Evolutionary conservation across 192 early-diverging fungal genomes (phyloP).

Genomic region (Physocladia obscura): DNA sequence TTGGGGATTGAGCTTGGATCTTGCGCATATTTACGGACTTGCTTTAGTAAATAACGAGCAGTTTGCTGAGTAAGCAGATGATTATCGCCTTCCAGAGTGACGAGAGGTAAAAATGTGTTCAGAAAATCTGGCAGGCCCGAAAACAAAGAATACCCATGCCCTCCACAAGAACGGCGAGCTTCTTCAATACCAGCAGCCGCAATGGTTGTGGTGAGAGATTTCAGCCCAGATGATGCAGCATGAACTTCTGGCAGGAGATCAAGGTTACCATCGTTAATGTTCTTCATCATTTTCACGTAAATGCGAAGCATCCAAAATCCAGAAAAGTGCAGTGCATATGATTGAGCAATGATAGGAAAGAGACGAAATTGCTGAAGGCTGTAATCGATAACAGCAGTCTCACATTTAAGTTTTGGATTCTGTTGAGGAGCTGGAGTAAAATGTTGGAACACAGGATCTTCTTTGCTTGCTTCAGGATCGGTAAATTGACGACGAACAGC

Average conservation of each 20-base stretch:
- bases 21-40: conserved; percentile 55
- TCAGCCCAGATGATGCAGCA: conserved; percentile 86
- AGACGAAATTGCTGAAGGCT: conserved; percentile 92
- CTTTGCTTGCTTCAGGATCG: conserved; percentile 49
- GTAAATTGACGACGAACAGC: conserved; percentile 89
- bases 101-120: conserved; percentile 86
- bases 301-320: conserved; percentile 77
- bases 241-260: conserved; percentile 67
- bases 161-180: conserved; percentile 86
- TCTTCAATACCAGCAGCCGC: conserved; percentile 87
- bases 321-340: conserved; percentile 88
- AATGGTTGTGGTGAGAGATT: conserved; percentile 92
- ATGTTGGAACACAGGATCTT: conserved; percentile 12
- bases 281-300: conserved; percentile 77
- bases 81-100: conserved; percentile 63
- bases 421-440: conserved; percentile 1
- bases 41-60: conserved; percentile 73
- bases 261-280: conserved; percentile 55
- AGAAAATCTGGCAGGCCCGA: conserved; percentile 71
- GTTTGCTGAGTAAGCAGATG: conserved; percentile 83
- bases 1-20: conserved; percentile 47
- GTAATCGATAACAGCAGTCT: conserved; percentile 91
- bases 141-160: conserved; percentile 91
- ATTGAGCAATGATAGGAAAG: conserved; percentile 85
- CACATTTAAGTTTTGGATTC: conserved; percentile 32